Evolutionary conservation across 208 protist species (phyloP).

Genomic region (Porcisia deanei): DNA sequence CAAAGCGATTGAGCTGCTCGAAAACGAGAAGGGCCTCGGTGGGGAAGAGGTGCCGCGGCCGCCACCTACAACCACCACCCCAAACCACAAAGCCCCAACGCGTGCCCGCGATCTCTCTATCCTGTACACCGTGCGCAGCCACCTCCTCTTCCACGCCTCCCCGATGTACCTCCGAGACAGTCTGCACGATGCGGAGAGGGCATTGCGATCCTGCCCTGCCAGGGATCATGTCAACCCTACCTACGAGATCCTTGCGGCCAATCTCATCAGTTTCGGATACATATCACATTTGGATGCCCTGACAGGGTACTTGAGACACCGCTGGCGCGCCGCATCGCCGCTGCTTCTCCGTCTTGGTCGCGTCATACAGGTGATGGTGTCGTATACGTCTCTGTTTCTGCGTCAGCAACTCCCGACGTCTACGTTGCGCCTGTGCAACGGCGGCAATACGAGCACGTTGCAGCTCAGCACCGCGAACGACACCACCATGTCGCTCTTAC

Average conservation of each 20-base stretch:
- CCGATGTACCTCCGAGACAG: conserved; percentile 23
- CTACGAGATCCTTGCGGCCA: conserved; percentile 28
- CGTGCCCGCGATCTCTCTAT: conserved; percentile 29
- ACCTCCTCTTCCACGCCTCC: conserved; percentile 29
- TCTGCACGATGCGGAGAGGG: conserved; percentile 24
- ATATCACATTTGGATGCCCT: conserved; percentile 24
- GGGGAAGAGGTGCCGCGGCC: background rate
- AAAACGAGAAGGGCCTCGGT: background rate
- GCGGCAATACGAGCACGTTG: background rate
- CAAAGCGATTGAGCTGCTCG: conserved; percentile 9
- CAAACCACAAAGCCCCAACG: background rate
- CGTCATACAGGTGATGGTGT: conserved; percentile 37
- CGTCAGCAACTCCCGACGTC: conserved; percentile 18
- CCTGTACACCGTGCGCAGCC: conserved; percentile 33
- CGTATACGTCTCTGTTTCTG: conserved; percentile 26
- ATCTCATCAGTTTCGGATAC: conserved; percentile 33
- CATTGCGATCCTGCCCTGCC: conserved; percentile 20
- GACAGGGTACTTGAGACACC: conserved; percentile 22
- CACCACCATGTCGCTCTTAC: conserved; percentile 3
- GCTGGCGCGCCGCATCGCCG: conserved; percentile 18
- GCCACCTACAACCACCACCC: background rate
- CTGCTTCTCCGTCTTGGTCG: conserved; percentile 25
- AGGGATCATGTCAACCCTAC: conserved; percentile 23
- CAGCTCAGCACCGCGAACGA: background rate
- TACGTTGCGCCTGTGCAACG: background rate